Evolutionary conservation across 495 filamentous ascomycete genomes (phyloP), one percentile per base, ranked within the genome.

Genomic region (Daldinia decipiens): DNA sequence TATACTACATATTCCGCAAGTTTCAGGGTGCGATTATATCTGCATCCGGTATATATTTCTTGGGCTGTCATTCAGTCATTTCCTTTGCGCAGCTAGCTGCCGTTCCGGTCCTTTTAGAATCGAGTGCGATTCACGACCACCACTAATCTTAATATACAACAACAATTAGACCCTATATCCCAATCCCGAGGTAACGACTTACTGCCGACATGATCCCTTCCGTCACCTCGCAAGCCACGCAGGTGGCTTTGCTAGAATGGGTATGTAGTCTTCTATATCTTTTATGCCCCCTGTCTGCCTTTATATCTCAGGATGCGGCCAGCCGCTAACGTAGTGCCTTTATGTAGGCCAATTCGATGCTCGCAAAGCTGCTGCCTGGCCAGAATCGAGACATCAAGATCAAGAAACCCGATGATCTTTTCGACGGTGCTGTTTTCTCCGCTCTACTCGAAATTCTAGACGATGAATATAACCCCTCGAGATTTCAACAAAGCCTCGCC

Each of bases 381-480:
- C 73, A 63, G 32, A 53, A 70, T 31, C 29, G 59, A 17, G 57
- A 73, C 9, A 77, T 50, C 76, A 88, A 56, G 52, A 68, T 39
- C 15, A 77, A 76, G 59, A 74, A 70, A 32, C 55, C 63, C 62
- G 85, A 86, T 62, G 89, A 93, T 71, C 83, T 97, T 73, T 88
- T 86, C 59, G 91, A 96, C 78, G 94, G 93, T 53, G 84, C 87
- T 56, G 84, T 92, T 29, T 84, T 97, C 71, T 81, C 81, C 59
- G 79, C 82, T 64, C 79, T 87, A 53, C 82, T 87, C 87, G 90
- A 91, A 82, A 87, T 70, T 85, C 89, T 77, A 76, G 91, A 74
- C 69, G 69, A 79, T 70, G 73, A 81, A 27, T 85, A 84, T 61
- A 90, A 94, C 78, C 85, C 86, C 24, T 82, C 87, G 7, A 90